A percentile compares a stretch with the other conserved stretches of the same genome.
These are phyloP conservation scores for Saturnispora quitensis DNA, from an alignment of 805 yeast species.

Conservation along the genomic window DNA sequence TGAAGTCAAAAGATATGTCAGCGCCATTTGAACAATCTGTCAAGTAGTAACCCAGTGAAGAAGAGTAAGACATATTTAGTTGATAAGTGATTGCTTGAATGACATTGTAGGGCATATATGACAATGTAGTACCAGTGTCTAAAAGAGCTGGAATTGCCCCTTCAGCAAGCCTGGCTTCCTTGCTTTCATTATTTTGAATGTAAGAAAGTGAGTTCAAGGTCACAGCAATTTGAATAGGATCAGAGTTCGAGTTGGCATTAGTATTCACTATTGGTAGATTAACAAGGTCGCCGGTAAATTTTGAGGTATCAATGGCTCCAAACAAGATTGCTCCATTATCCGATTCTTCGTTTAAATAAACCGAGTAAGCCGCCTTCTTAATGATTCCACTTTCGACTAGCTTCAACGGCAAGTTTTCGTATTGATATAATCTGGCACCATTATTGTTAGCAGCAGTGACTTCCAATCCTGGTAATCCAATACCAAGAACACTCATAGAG, in stretches of 20 bases:
- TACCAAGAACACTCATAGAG: conserved; percentile 61
- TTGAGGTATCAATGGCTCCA: conserved; percentile 64
- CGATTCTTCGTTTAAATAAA: conserved; percentile 43
- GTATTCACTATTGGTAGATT: conserved; percentile 46
- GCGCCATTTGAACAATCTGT: conserved; percentile 33
- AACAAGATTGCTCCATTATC: conserved; percentile 49
- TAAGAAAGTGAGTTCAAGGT: conserved; percentile 34
- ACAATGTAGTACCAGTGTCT: conserved; percentile 52
- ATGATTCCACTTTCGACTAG: conserved; percentile 52
- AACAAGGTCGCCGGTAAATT: conserved; percentile 44
- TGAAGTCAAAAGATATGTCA: conserved; percentile 31
- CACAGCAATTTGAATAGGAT: conserved; percentile 40
- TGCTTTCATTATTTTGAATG: conserved; percentile 2
- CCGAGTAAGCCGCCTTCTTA: conserved; percentile 47
- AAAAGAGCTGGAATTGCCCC: conserved; percentile 34
- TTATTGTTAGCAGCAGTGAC: conserved; percentile 31
- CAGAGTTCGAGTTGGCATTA: conserved; percentile 23
- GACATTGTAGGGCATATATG: conserved; percentile 34
- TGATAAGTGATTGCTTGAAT: conserved; percentile 21
- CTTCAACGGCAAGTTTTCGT: conserved; percentile 58
- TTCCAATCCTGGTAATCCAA: conserved; percentile 65
- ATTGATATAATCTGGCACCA: conserved; percentile 29
- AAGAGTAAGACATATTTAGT: conserved; percentile 35
- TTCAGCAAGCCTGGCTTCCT: conserved; percentile 18
- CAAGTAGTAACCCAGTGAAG: conserved; percentile 35